phyloP scores from a whole-genome alignment of 1,139 yeast genomes.

The Komagataea norvegica region DNA sequence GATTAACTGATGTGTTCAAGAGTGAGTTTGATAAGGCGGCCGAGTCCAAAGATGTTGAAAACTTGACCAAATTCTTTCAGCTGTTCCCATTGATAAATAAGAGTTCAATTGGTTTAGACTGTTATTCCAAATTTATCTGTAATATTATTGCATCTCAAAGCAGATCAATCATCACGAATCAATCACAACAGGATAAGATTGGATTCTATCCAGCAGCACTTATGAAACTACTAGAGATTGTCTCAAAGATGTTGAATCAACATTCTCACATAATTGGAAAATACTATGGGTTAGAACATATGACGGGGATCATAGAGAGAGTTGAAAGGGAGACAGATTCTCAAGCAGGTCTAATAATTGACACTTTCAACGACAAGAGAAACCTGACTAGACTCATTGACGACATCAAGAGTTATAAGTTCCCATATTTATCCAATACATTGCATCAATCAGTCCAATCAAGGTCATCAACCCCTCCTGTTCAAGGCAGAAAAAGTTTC shows the following conservation, averaged over 20 bases:
- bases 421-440: slow-evolving; percentile 39
- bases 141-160: slow-evolving; percentile 78
- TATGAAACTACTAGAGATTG: slow-evolving; percentile 75
- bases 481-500: slow-evolving; percentile 24
- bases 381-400: slow-evolving; percentile 51
- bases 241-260: slow-evolving; percentile 79
- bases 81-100: slow-evolving; percentile 82
- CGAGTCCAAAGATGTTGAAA: slow-evolving; percentile 54
- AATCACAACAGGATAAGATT: slow-evolving; percentile 29
- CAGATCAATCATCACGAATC: slow-evolving; percentile 50
- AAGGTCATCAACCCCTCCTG: slow-evolving; percentile 14
- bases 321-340: slow-evolving; percentile 87
- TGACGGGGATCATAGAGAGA: slow-evolving; percentile 61
- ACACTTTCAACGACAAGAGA: slow-evolving; percentile 76
- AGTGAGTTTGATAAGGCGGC: slow-evolving; percentile 71
- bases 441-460: slow-evolving; percentile 11
- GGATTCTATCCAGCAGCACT: slow-evolving; percentile 63
- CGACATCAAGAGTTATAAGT: slow-evolving; percentile 56
- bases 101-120: slow-evolving; percentile 64
- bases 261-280: slow-evolving; percentile 75
- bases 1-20: slow-evolving; percentile 54
- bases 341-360: slow-evolving; percentile 83
- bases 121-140: slow-evolving; percentile 83
- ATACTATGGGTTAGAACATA: slow-evolving; percentile 65
- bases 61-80: slow-evolving; percentile 74